Base-by-base conservation (phyloP, 441 rosid genomes). In the Populus hybrid region DNA sequence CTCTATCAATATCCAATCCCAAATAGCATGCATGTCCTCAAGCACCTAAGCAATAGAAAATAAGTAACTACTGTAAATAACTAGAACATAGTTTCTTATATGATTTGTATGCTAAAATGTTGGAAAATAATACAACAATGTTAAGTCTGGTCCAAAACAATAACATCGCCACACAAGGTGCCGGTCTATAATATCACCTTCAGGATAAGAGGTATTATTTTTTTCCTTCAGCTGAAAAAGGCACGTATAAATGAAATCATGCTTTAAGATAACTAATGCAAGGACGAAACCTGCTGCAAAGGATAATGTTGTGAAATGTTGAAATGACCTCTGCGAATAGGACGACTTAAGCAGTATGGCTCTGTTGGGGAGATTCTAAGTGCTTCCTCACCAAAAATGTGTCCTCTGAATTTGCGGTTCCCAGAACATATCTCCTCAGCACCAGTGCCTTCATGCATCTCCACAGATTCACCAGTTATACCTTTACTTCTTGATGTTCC, bases 241-340 rank as follows among this genome's bases (percentile, higher is more conserved):
- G 3, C 42, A 76, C 0, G 21, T 18, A 69, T 19, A 73, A 14
- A 63, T 75, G 61, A 23, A 16, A 23, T 12, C 2, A 46, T 40
- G 21, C 23, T 24, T 42, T 40, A 30, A 50, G 40, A 19, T 30
- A 82, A 75, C 35, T 35, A 21, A 67, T 19, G n/a, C 59, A 57
- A 76, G 74, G 23, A 81, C 69, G 53, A 57, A 63, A 94, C 99
- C 97, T 93, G 95, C 81, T 94, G 98, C 76, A 85, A 75, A 26
- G 95, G 87, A 80, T 91, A 85, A 94, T 88, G 82, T 94, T 97
- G 69, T 93, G 88, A 82, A 90, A 69, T 92, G 83, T 36, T 84
- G 89, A 94, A 87, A 81, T 92, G 98, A 74, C 97, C 98, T 79
- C 97, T 87, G 71, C 97, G 91, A 83, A 94, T 86, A 75, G 94